Evolutionary conservation across 306 rosid genomes (phyloP), one percentile per base, ranked within the genome.

Genomic region (Prinsepia uniflora): DNA sequence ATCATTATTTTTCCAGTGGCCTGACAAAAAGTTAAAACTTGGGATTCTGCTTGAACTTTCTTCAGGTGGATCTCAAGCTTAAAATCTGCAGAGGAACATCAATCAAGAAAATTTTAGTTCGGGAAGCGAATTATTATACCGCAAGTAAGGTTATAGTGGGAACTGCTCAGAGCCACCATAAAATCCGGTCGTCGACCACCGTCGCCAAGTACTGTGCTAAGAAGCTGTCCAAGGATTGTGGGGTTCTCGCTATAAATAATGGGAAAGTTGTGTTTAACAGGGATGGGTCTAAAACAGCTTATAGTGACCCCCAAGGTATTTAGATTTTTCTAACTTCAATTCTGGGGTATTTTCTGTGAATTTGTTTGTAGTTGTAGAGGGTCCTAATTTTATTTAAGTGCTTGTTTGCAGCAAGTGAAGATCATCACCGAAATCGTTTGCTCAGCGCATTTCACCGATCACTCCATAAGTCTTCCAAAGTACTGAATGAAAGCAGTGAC

Each of bases 11-110:
- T 20, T 24, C 63, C 40, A 8, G 59, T 65, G 10, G 13, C 70
- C 45, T 34, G 43, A 57, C 24, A 60, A 46, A 59, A 14, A 34
- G 10, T 56, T 55, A 56, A 69, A 14, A 45, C 8, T 64, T 41
- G 68, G n/a, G 67, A 70, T 46, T 43, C 68, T 47, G 44, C 53
- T 50, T 79, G 40, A 19, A 71, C 67, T 10, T 20, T 77, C 70
- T n/a, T 83, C 82, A 95, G 99, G 93, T 95, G 81, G 90, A 89
- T 84, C 91, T 95, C 73, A 95, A 91, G 81, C 92, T 95, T 24
- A 95, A 91, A 74, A 81, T 95, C 58, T 87, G 99, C 76, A 86
- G 92, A 65, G 99, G 99, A 18, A 67, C 91, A 24, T 82, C 97
- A 9, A 79, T 68, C 61, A 84, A 84, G 76, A 95, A 85, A 81